Evolutionary conservation across 306 rosid species (phyloP).

Genomic region (Macrotyloma uniflorum): DNA sequence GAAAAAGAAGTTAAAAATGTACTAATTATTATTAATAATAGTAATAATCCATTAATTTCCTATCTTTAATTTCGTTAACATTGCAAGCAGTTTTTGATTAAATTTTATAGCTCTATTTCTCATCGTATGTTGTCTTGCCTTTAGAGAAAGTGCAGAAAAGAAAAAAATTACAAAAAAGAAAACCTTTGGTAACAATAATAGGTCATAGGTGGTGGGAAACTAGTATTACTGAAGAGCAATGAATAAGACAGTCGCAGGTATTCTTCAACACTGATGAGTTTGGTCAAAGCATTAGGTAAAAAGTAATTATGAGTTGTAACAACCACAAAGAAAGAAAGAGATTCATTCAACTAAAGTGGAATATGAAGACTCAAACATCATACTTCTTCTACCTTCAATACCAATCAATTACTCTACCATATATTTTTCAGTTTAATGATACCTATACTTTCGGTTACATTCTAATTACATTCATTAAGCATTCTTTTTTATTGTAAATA

Average conservation of each 20-base stretch:
- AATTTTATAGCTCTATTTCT: background rate
- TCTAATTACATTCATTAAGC: no score
- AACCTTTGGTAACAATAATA: background rate
- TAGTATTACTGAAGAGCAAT: background rate
- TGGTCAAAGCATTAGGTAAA: constrained; percentile 32
- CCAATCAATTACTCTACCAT: no score
- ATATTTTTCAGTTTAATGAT: no score
- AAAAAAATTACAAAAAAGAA: no score
- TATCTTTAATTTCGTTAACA: background rate
- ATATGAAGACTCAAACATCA: background rate
- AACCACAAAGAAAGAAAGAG: constrained; percentile 6
- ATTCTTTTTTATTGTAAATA: no score
- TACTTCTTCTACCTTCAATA: background rate
- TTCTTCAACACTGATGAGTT: background rate
- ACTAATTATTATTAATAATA: no score
- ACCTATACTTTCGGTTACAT: no score
- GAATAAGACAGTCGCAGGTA: constrained; percentile 1
- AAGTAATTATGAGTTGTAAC: constrained; percentile 24
- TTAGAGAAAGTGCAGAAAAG: background rate
- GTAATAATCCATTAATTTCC: no score
- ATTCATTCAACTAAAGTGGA: background rate
- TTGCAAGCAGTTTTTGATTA: background rate
- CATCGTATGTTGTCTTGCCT: background rate
- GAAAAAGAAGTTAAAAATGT: background rate
- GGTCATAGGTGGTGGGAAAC: background rate